These are phyloP conservation scores for Lachancea waltii DNA, from an alignment of 805 yeast genomes.

Conservation along the genomic window DNA sequence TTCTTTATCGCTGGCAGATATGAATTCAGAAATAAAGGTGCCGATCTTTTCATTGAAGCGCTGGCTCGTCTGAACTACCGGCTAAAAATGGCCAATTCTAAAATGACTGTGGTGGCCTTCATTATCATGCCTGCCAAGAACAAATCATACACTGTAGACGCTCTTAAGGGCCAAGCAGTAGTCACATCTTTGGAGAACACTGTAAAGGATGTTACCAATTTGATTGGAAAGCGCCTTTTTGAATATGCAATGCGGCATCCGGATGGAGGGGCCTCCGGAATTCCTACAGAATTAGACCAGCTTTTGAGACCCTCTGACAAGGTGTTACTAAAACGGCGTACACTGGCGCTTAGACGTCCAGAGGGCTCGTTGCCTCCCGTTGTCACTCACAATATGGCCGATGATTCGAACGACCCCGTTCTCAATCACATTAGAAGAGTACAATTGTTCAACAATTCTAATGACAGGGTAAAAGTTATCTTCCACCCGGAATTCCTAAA, in stretches of 20 bases:
- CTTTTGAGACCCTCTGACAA: slow-evolving; percentile 81
- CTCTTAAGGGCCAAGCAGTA: slow-evolving; percentile 93
- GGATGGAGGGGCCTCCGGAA: slow-evolving; percentile 47
- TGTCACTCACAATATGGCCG: slow-evolving; percentile 94
- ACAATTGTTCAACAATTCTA: slow-evolving; percentile 79
- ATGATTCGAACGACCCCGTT: slow-evolving; percentile 86
- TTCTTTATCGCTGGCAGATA: slow-evolving; percentile 96
- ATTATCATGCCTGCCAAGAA: slow-evolving; percentile 97
- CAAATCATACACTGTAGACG: slow-evolving; percentile 90
- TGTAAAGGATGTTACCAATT: slow-evolving; percentile 77
- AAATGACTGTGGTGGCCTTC: slow-evolving; percentile 91
- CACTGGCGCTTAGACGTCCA: slow-evolving; percentile 77
- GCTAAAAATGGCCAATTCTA: slow-evolving; percentile 73
- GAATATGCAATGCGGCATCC: slow-evolving; percentile 80
- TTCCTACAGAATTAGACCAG: slow-evolving; percentile 73
- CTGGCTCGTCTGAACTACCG: slow-evolving; percentile 87
- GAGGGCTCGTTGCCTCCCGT: slow-evolving; percentile 81
- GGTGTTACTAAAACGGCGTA: slow-evolving; percentile 84
- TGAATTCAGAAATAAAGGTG: slow-evolving; percentile 95
- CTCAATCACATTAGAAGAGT: slow-evolving; percentile 88
- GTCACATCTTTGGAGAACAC: slow-evolving; percentile 85
- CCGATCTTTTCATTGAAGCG: slow-evolving; percentile 88
- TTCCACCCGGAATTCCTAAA: slow-evolving; percentile 97
- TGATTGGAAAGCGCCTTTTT: slow-evolving; percentile 79
- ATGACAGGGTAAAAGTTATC: slow-evolving; percentile 88